A percentile compares a stretch with the other conserved stretches of the same genome.
Conservation (phyloP, 2,329 filamentous ascomycete species). For the Cucurbitaria berberidis region DNA sequence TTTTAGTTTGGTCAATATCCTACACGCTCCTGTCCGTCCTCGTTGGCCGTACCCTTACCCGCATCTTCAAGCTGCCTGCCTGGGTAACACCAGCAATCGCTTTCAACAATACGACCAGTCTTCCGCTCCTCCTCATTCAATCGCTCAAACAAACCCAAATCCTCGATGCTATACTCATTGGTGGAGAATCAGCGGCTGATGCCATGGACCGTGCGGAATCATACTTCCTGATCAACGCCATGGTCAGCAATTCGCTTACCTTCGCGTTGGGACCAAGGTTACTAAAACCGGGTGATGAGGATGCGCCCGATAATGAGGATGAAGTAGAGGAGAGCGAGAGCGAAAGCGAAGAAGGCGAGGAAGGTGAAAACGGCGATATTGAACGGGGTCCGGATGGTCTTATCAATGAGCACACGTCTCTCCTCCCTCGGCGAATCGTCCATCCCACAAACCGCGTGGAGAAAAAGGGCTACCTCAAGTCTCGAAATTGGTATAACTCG, state of each 20-base stretch:
- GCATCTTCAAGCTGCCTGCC: conserved; percentile 56
- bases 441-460: conserved; percentile 34
- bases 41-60: conserved; percentile 53
- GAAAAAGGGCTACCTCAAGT: conserved; percentile 42
- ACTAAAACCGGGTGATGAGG: conserved; percentile 56
- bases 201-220: conserved; percentile 66
- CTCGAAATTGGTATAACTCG: conserved; percentile 44
- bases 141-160: conserved; percentile 64
- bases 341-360: conserved; percentile 23
- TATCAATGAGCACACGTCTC: conserved; percentile 57
- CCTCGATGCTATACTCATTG: conserved; percentile 56
- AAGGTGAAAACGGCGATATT: conserved; percentile 25
- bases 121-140: conserved; percentile 60
- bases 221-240: conserved; percentile 71
- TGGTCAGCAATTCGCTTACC: conserved; percentile 67
- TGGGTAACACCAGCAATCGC: conserved; percentile 62
- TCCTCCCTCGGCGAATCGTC: conserved; percentile 54
- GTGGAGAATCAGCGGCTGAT: conserved; percentile 50
- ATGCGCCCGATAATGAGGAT: conserved; percentile 46
- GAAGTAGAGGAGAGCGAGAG: not conserved
- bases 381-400: conserved; percentile 34
- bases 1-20: conserved; percentile 57
- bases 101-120: conserved; percentile 65
- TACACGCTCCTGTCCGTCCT: conserved; percentile 59
- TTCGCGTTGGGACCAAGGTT: conserved; percentile 68